Percentiles rank a stretch among this genome's conserved stretches.
phyloP scores from a whole-genome alignment of 2,329 filamentous ascomycete species.

The Trichophyton rubrum region DNA sequence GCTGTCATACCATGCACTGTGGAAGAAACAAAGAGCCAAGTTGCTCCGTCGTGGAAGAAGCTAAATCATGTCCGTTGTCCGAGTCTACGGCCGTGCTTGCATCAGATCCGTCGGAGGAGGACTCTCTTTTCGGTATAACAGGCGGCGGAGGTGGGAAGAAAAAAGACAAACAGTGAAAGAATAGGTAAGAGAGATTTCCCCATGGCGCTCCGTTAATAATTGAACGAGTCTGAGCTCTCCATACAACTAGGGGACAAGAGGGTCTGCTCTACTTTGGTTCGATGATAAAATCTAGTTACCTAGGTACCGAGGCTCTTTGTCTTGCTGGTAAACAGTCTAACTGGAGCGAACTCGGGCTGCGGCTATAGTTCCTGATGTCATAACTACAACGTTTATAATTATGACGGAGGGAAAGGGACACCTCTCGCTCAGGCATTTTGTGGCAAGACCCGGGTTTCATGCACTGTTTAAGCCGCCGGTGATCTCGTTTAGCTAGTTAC shows the following conservation, averaged over 20 bases:
- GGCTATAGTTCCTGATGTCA: not conserved
- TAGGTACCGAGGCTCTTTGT: not conserved
- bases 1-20: not conserved
- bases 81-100: slow-evolving; percentile 1
- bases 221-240: not conserved
- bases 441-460: not conserved
- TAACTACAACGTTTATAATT: not conserved
- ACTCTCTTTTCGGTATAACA: slow-evolving; percentile 4
- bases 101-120: slow-evolving; percentile 4
- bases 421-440: not conserved
- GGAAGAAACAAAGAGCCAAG: not conserved
- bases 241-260: not conserved
- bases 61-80: slow-evolving; percentile 3
- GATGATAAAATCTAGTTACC: not conserved
- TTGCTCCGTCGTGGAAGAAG: not conserved
- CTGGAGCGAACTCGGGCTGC: not conserved
- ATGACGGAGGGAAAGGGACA: not conserved
- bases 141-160: not conserved
- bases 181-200: not conserved
- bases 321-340: no score
- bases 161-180: not conserved
- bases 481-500: not conserved
- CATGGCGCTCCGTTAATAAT: not conserved
- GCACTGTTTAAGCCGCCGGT: slow-evolving; percentile 2
- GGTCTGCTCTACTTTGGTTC: not conserved